A percentile compares a stretch with the other conserved stretches of the same genome.
These are phyloP conservation scores for Carex parvula DNA, from an alignment of 176 grass and related monocot genomes.

Conservation along the genomic window DNA sequence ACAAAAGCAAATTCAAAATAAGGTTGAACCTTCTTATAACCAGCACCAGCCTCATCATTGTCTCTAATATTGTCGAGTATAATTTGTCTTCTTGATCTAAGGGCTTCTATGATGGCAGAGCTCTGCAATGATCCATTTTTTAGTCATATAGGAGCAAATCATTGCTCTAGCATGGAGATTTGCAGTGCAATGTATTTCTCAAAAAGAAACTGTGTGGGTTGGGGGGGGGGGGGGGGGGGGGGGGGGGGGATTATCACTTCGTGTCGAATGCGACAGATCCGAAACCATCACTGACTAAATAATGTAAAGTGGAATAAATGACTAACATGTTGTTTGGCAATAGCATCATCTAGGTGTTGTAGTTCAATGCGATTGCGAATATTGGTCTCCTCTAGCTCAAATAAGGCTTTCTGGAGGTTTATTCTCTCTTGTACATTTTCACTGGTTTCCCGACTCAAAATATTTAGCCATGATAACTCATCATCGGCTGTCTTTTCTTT, in stretches of 20 bases:
- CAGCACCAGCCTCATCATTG: slow-evolving; percentile 94
- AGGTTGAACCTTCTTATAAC: slow-evolving; percentile 76
- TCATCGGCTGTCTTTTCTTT: slow-evolving; percentile 53
- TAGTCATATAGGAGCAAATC: slow-evolving; percentile 33
- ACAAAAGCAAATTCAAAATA: slow-evolving; percentile 13
- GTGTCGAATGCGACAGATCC: too few relatives aligned
- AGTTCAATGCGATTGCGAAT: slow-evolving; percentile 83
- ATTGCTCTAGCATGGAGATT: background rate
- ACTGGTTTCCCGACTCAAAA: slow-evolving; percentile 86
- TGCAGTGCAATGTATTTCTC: background rate
- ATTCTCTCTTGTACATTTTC: slow-evolving; percentile 99
- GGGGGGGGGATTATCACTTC: background rate
- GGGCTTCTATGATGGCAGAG: slow-evolving; percentile 46
- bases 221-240: background rate
- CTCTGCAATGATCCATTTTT: slow-evolving; percentile 46
- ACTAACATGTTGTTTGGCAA: slow-evolving; percentile 70
- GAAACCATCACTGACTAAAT: slow-evolving; percentile 9
- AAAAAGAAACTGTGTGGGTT: background rate
- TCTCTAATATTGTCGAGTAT: slow-evolving; percentile 98
- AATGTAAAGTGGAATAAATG: slow-evolving; percentile 13
- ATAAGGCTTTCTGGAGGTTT: slow-evolving; percentile 97
- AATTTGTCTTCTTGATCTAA: slow-evolving; percentile 91
- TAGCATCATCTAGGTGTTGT: slow-evolving; percentile 84
- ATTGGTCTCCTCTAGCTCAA: slow-evolving; percentile 97
- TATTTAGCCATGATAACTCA: slow-evolving; percentile 90